phyloP scores from a whole-genome alignment of 768 basidiomycete species.

The Collybia mongolica region DNA sequence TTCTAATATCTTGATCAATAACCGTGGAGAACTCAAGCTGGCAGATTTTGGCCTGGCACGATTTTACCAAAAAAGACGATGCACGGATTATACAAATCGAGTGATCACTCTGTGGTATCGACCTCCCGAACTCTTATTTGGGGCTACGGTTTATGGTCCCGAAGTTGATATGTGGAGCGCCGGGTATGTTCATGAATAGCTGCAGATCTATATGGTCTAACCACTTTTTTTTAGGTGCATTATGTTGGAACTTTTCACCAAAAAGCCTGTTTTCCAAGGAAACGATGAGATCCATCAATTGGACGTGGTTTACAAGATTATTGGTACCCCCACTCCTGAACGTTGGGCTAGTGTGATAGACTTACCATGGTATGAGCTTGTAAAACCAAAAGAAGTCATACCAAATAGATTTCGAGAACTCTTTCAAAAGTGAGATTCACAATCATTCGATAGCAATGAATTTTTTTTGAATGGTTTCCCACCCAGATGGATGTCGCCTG shows the following conservation, averaged over 20 bases:
- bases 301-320: slow-evolving; percentile 85
- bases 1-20: slow-evolving; percentile 94
- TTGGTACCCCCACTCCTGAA: slow-evolving; percentile 84
- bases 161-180: slow-evolving; percentile 99
- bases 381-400: slow-evolving; percentile 79
- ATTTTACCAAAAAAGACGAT: slow-evolving; percentile 89
- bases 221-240: slow-evolving; percentile 70
- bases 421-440: slow-evolving; percentile 73
- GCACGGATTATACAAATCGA: slow-evolving; percentile 96
- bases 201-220: neutral
- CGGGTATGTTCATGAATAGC: slow-evolving; percentile 55
- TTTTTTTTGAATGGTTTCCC: slow-evolving; percentile 4
- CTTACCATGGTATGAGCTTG: slow-evolving; percentile 98
- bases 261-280: slow-evolving; percentile 97
- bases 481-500: slow-evolving; percentile 80
- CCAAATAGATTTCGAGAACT: slow-evolving; percentile 77
- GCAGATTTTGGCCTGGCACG: slow-evolving; percentile 97
- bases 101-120: slow-evolving; percentile 99
- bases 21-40: slow-evolving; percentile 89
- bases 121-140: slow-evolving; percentile 91
- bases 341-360: slow-evolving; percentile 82
- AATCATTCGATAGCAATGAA: neutral
- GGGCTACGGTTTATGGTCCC: slow-evolving; percentile 93
- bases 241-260: slow-evolving; percentile 95
- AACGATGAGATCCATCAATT: slow-evolving; percentile 98